Evolutionary conservation across 1,284 basidiomycete genomes (phyloP), one percentile per base, ranked within the genome.

Genomic region (Ustilago bromivora): DNA sequence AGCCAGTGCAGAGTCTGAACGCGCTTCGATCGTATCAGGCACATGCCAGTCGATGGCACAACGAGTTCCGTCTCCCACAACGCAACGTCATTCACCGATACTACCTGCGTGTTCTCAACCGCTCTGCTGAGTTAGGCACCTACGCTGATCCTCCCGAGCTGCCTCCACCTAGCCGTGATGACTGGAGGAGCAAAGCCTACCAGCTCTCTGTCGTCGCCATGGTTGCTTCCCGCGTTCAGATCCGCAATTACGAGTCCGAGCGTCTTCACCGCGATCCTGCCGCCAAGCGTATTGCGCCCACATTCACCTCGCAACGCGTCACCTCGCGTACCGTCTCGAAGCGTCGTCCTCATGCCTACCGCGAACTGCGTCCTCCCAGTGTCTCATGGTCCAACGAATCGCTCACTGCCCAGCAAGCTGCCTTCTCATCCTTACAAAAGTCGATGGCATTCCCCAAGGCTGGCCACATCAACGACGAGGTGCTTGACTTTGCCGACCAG

Each of bases 401-500:
- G 52, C 69, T 76, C 43, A 73, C 77, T 19, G 74, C 80, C 2
- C 75, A 81, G 43, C 57, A 56, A 23, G 56, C 74, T 5, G 82
- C 77, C 11, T 69, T 67, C 60, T 57, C 59, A 32, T 66, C 76
- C 28, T 54, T 87, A 28, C 61, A 82, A 43, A 64, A 66, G 17
- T 60, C 90, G 61, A 95, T 94, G 0, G 87, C 82, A 0, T 96
- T 99, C 84, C 96, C 96, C 8, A 89, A 88, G 43, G 95, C 96
- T 0, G 95, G 95, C 3, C 89, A 94, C 78, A 88, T 91, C 63
- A 98, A 98, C 82, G 76, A 87, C 31, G 90, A 90, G 67, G 94
- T 97, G 6, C 92, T 94, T 75, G 91, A 93, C 77, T 93, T 98
- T 79, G 91, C 92, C 2, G 94, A 96, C 82, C 87, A 93, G 9